Evolutionary conservation across 1,284 basidiomycete species (phyloP).

Genomic region (Ustilago crameri): DNA sequence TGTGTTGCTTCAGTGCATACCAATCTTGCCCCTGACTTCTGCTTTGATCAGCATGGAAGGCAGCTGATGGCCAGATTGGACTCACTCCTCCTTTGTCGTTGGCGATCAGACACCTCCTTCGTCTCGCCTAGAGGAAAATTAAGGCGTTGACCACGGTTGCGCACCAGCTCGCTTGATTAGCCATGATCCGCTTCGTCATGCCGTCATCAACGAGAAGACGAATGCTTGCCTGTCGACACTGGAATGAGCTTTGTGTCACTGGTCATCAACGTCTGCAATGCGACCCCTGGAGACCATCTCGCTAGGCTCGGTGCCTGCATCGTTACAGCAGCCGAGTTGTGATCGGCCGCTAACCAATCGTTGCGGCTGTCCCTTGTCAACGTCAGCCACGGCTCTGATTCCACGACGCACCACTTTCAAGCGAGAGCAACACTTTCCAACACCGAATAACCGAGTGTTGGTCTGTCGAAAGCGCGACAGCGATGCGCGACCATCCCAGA

Average conservation of each 20-base stretch:
- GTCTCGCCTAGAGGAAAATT: no score
- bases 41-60: conserved; percentile 3
- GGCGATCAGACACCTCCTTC: no score
- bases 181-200: no score
- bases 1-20: conserved; percentile 14
- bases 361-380: conserved; percentile 3
- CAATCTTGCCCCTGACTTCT: conserved; percentile 7
- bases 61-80: no score
- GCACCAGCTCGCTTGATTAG: no score
- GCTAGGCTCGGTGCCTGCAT: conserved; percentile 5
- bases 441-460: conserved; percentile 6
- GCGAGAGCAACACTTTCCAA: conserved; percentile 19
- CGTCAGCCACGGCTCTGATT: neutral
- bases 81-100: no score
- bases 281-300: conserved; percentile 6
- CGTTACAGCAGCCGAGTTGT: neutral
- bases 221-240: neutral
- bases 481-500: neutral
- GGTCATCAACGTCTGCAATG: conserved; percentile 7
- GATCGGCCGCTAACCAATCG: conserved; percentile 6
- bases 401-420: conserved; percentile 1
- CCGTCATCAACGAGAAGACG: neutral
- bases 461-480: neutral
- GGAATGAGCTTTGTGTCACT: conserved; percentile 1
- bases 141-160: no score